A percentile compares a stretch with the other conserved stretches of the same genome.
Conservation (phyloP, 768 basidiomycete genomes). For the Hypsizygus marmoreus region DNA sequence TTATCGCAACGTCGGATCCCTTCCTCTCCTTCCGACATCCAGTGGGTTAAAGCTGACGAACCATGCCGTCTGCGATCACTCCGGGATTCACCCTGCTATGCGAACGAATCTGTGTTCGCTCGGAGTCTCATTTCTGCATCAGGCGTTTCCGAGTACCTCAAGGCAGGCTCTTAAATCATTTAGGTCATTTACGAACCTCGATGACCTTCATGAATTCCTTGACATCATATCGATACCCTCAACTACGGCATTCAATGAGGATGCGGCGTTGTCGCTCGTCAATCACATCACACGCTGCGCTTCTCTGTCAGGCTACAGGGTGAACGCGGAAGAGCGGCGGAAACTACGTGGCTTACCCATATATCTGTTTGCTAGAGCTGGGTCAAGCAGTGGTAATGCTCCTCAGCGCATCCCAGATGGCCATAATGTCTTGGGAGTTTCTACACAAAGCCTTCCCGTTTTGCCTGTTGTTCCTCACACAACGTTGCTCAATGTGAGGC, state of each 20-base stretch:
- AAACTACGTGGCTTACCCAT: conserved; percentile 11
- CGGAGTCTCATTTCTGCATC: conserved; percentile 36
- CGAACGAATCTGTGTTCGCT: conserved; percentile 25
- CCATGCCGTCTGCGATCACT: conserved; percentile 28
- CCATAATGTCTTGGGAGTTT: not conserved
- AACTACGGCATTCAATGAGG: not conserved
- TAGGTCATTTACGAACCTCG: conserved; percentile 20
- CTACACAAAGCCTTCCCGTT: conserved; percentile 26
- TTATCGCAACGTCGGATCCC: conserved; percentile 20
- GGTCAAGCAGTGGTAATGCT: not conserved
- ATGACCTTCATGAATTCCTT: conserved; percentile 33
- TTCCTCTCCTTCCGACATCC: conserved; percentile 36
- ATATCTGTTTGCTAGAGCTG: not conserved
- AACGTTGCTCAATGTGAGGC: conserved; percentile 30
- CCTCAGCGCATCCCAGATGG: conserved; percentile 6
- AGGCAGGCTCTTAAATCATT: conserved; percentile 20
- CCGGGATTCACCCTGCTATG: conserved; percentile 21
- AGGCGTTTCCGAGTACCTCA: conserved; percentile 19
- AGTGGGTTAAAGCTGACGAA: conserved; percentile 26
- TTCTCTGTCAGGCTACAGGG: too few species aligned
- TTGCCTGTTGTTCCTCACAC: conserved; percentile 23
- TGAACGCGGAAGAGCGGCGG: conserved; percentile 1
- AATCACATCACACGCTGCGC: not conserved
- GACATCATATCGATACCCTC: conserved; percentile 18
- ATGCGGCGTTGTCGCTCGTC: not conserved